phyloP scores from a whole-genome alignment of 192 early-diverging fungal genomes.

The Thamnidium elegans region DNA sequence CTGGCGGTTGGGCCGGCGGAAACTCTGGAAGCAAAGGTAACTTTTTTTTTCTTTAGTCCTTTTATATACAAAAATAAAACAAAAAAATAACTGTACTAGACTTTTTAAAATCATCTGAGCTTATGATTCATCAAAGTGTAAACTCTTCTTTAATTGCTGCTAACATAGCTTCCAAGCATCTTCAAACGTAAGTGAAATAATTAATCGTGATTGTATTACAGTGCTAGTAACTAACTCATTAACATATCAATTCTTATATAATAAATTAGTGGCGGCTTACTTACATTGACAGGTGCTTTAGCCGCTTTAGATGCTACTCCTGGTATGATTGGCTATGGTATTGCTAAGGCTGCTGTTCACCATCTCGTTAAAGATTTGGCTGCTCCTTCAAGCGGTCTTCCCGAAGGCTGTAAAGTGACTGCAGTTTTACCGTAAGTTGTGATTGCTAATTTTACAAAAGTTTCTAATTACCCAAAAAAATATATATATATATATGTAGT shows the following conservation, averaged over 20 bases:
- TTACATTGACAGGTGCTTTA: conserved; percentile 77
- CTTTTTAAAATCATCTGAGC: conserved; percentile 66
- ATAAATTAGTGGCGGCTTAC: conserved; percentile 57
- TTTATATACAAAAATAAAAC: background rate
- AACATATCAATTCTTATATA: conserved; percentile 44
- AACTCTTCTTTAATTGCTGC: conserved; percentile 82
- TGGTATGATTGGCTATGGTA: conserved; percentile 84
- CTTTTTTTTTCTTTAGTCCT: background rate
- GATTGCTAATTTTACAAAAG: too few relatives aligned
- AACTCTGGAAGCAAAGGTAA: conserved; percentile 66
- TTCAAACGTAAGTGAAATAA: conserved; percentile 61
- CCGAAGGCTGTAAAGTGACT: conserved; percentile 59
- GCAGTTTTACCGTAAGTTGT: conserved; percentile 68
- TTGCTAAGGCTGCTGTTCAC: conserved; percentile 92
- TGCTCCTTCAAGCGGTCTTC: conserved; percentile 68
- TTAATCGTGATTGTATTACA: background rate
- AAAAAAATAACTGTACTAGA: conserved; percentile 29
- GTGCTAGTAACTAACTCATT: background rate
- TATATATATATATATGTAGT: conserved; percentile 29
- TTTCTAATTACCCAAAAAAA: background rate
- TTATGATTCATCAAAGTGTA: conserved; percentile 82
- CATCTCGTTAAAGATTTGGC: conserved; percentile 81
- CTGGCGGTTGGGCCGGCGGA: conserved; percentile 96
- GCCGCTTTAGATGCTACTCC: conserved; percentile 75
- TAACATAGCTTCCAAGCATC: conserved; percentile 65